A percentile compares a stretch with the other conserved stretches of the same genome.
phyloP scores from a whole-genome alignment of 116 monocot genomes.

The Phalaenopsis hybrid region DNA sequence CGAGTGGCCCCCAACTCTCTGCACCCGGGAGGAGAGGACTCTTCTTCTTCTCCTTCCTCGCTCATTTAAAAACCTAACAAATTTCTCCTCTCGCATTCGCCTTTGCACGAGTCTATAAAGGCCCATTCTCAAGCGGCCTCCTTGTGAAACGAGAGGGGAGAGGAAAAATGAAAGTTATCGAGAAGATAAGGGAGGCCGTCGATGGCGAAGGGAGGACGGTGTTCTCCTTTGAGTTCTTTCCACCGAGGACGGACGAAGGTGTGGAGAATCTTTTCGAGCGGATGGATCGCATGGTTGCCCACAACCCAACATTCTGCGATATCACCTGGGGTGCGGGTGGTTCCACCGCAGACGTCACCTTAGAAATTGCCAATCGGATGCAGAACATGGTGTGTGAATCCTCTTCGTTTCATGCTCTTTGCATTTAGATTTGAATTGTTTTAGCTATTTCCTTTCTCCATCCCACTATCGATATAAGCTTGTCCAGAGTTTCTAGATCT shows the following conservation, averaged over 20 bases:
- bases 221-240: constrained; percentile 82
- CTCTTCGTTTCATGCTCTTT: not conserved
- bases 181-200: constrained; percentile 47
- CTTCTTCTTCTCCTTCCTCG: not conserved
- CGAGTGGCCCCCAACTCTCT: not conserved
- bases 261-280: constrained; percentile 87
- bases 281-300: constrained; percentile 79
- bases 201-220: constrained; percentile 51
- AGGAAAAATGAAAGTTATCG: constrained; percentile 68
- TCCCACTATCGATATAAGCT: not conserved
- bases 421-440: not conserved
- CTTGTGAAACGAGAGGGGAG: not conserved
- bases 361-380: constrained; percentile 83
- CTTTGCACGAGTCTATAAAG: not conserved
- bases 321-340: constrained; percentile 90
- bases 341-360: constrained; percentile 78
- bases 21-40: not conserved
- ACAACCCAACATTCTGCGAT: constrained; percentile 85
- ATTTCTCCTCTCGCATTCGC: not conserved
- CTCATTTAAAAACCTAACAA: no score
- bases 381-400: constrained; percentile 51
- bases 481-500: not conserved
- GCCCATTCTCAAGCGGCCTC: no score
- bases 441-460: not conserved
- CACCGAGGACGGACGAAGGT: constrained; percentile 78